These are phyloP conservation scores for Rhytidhysteron rufulum DNA, from an alignment of 2,329 filamentous ascomycete species.

Conservation along the genomic window DNA sequence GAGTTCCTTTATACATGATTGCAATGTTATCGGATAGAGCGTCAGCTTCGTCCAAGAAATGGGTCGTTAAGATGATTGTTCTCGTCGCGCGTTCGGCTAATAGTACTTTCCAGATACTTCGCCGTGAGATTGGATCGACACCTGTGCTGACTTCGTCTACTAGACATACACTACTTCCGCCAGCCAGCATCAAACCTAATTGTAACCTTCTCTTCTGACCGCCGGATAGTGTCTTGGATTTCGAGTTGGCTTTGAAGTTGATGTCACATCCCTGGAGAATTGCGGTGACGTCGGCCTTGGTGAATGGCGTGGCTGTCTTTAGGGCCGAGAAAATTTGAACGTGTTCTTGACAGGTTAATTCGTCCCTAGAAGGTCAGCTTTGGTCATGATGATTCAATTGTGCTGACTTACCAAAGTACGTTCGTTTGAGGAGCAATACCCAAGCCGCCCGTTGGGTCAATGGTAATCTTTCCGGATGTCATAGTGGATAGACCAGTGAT, in stretches of 20 bases:
- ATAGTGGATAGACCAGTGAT: constrained; percentile 75
- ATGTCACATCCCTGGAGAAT: constrained; percentile 69
- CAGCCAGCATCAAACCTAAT: constrained; percentile 86
- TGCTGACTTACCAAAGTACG: background rate
- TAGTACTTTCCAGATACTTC: constrained; percentile 90
- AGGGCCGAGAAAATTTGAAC: constrained; percentile 76
- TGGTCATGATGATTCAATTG: background rate
- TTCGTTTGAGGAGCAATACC: constrained; percentile 78
- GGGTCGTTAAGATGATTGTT: constrained; percentile 81
- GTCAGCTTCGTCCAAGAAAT: constrained; percentile 88
- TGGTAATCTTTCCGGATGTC: constrained; percentile 67
- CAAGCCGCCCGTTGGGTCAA: constrained; percentile 70
- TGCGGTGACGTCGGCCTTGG: constrained; percentile 52
- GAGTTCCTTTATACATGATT: constrained; percentile 74
- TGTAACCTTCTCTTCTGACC: constrained; percentile 89
- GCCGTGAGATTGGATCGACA: constrained; percentile 74
- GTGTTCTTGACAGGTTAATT: constrained; percentile 78
- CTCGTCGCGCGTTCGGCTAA: constrained; percentile 74
- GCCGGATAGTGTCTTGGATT: constrained; percentile 72
- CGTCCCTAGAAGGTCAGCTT: constrained; percentile 52
- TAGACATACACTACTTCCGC: constrained; percentile 78
- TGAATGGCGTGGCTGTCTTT: constrained; percentile 56
- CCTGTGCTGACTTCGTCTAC: constrained; percentile 85
- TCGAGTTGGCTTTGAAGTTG: constrained; percentile 64
- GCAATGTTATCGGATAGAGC: constrained; percentile 80